Base-by-base conservation (phyloP, 2,329 filamentous ascomycete species). In the Paraconiothyrium sp. region DNA sequence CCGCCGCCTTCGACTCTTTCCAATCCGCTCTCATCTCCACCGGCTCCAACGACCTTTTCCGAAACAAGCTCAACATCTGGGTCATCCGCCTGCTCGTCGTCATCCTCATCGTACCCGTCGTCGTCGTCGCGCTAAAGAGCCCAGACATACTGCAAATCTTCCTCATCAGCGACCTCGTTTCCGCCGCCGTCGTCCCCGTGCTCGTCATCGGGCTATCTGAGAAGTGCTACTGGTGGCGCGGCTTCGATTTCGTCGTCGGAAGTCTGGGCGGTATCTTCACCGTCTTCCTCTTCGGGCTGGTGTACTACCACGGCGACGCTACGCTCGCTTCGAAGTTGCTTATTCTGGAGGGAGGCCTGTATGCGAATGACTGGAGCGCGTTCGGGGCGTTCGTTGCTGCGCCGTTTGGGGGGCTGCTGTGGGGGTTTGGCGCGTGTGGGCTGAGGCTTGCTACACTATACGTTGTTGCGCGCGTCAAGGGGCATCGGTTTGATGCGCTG, bases 11-110 rank as follows among this genome's bases (percentile, higher is more conserved):
- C 66, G 92, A 95, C 82, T 90, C 86, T 64, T 84, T 94, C 41
- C 92, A 94, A 79, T 91, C 89, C 1, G 90, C 92, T 68, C 93
- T 95, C 89, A 90, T 94, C 8, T 92, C 90, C n/a, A 91, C 90
- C 0, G 90, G 89, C 14, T 93, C 90, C 67, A 94, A 94, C 81
- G 92, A 95, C 74, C 79, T 95, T 14, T 94, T 94, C 85, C 89
- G 92, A 70, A 95, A 95, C 84, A 87, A 86, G 62, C 86, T 95
- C 59, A 89, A 89, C 71, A 86, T 94, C 66, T 92, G 91, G 87
- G 86, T 84, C 76, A 90, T 94, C 68, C 89, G 92, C 50, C 84
- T 73, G 20, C 83, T 83, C 44, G 91, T 95, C 30, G 86, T 94
- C 1, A 74, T 91, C 16, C 71, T 94, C 76, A 93, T 93, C 72